A percentile compares a stretch with the other conserved stretches of the same genome.
phyloP scores from a whole-genome alignment of 768 basidiomycete species.

The Lactarius quietus region DNA sequence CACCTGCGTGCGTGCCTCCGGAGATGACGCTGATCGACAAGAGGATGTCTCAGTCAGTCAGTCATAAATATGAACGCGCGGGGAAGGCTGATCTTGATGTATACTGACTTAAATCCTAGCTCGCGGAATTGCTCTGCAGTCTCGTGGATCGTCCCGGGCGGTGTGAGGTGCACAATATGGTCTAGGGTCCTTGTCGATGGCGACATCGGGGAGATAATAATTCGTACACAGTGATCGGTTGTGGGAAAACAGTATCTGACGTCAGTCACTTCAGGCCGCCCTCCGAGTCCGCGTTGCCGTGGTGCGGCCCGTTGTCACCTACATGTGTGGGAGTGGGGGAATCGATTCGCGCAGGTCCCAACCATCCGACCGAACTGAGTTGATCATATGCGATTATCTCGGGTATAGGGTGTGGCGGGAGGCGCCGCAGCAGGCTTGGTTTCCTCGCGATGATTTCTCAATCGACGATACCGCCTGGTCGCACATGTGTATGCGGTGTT shows the following conservation, averaged over 20 bases:
- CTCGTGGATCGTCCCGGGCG: slow-evolving; percentile 52
- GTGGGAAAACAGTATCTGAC: background rate
- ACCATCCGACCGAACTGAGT: too few relatives aligned
- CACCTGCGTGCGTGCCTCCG: slow-evolving; percentile 64
- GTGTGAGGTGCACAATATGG: slow-evolving; percentile 70
- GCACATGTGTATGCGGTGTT: background rate
- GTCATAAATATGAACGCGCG: background rate
- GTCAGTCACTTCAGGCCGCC: background rate
- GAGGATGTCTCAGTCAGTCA: background rate
- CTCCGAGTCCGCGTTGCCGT: background rate
- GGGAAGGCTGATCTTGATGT: background rate
- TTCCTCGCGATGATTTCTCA: background rate
- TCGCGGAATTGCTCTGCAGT: slow-evolving; percentile 49
- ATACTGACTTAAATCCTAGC: slow-evolving; percentile 63
- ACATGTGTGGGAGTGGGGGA: background rate
- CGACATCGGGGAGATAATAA: background rate
- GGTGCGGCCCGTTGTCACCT: background rate
- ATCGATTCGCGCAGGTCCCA: background rate
- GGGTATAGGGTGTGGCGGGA: too few relatives aligned
- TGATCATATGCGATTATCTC: too few relatives aligned
- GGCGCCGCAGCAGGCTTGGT: background rate
- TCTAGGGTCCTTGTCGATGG: slow-evolving; percentile 49
- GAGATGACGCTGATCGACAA: slow-evolving; percentile 49
- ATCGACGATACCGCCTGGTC: background rate
- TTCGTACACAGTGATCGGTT: background rate